Evolutionary conservation across 176 grass and related monocot genomes (phyloP), one percentile per base, ranked within the genome.

Genomic region (Oryza glumipatula): DNA sequence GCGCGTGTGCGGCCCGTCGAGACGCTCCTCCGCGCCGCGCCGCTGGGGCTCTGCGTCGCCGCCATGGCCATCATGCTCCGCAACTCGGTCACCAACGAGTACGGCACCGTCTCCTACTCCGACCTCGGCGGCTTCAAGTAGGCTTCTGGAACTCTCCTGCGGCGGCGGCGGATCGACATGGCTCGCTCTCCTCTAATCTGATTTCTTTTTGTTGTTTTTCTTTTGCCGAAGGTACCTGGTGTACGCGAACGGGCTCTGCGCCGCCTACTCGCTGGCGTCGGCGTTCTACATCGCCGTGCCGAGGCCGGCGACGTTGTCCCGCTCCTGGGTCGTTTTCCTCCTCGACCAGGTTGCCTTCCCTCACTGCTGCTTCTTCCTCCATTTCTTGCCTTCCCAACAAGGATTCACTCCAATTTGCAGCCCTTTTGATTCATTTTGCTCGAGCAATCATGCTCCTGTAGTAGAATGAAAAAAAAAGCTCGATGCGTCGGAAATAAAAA

Each of bases 111-210:
- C 66, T 88, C 91, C 70, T 99, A 96, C 91, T 90, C 93, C 70
- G 85, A 99, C 88, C 87, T 99, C 21, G 83, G 87, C 19, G 91
- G 91, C 1, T 99, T 99, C 85, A 96, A 92, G 96, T 95, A 72
- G 52, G 81, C 71, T 32, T 32, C 30, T 32, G 30, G 30, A 32
- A 32, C 6, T n/a, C 49, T 3, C 47, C 46, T 10, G 9, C 46
- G 46, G 1, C 12, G 46, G 10, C 47, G 13, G 10, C 47, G 13
- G 13, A 5, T 49, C 14, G 3, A 14, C 12, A 49, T 49, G 47
- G 30, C 66, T 52, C 5, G 0, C 2, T 63, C 58, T 3, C 8
- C 21, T 63, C 68, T 58, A n/a, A 38, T 26, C n/a, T 30, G 22
- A 56, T 30, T 44, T 16, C 12, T 26, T 14, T 24, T 21, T 33